phyloP scores from a whole-genome alignment of 352 stramenopile genomes.

The Phytopythium aichiense region DNA sequence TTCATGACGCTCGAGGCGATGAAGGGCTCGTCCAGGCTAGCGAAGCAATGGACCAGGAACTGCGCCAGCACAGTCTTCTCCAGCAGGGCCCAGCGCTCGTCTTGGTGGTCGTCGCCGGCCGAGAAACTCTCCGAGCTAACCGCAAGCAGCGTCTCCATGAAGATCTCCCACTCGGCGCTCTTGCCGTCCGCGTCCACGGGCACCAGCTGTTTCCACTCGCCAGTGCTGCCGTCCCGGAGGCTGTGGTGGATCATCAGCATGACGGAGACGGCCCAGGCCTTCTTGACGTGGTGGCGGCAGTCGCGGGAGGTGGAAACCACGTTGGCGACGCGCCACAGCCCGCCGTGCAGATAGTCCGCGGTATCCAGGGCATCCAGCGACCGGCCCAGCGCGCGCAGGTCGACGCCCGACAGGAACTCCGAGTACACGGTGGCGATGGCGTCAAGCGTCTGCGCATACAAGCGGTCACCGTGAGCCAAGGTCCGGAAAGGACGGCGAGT shows the following conservation, averaged over 20 bases:
- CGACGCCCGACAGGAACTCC: conserved; percentile 19
- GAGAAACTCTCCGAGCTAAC: conserved; percentile 13
- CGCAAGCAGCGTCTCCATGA: conserved; percentile 35
- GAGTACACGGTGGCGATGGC: conserved; percentile 33
- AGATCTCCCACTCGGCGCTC: conserved; percentile 25
- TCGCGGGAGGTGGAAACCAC: conserved; percentile 14
- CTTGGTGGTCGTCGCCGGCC: conserved; percentile 9
- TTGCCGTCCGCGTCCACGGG: conserved; percentile 10
- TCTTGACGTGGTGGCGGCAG: conserved; percentile 32
- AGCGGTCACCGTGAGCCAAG: neutral
- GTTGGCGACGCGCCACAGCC: conserved; percentile 38
- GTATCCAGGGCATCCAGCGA: conserved; percentile 24
- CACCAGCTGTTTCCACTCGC: conserved; percentile 15
- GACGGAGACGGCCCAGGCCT: conserved; percentile 39
- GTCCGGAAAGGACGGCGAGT: neutral
- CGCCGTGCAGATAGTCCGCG: conserved; percentile 40
- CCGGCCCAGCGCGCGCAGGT: conserved; percentile 13
- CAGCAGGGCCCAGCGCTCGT: conserved; percentile 35
- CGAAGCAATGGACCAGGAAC: conserved; percentile 60
- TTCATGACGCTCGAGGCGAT: conserved; percentile 53
- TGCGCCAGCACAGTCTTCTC: conserved; percentile 54
- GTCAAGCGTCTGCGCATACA: conserved; percentile 18
- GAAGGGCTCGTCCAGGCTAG: conserved; percentile 45
- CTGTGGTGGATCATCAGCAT: conserved; percentile 28
- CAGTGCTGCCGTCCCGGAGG: neutral